Evolutionary conservation across 2,329 filamentous ascomycete species (phyloP), one percentile per base, ranked within the genome.

Genomic region (Albophoma yamanashiensis): DNA sequence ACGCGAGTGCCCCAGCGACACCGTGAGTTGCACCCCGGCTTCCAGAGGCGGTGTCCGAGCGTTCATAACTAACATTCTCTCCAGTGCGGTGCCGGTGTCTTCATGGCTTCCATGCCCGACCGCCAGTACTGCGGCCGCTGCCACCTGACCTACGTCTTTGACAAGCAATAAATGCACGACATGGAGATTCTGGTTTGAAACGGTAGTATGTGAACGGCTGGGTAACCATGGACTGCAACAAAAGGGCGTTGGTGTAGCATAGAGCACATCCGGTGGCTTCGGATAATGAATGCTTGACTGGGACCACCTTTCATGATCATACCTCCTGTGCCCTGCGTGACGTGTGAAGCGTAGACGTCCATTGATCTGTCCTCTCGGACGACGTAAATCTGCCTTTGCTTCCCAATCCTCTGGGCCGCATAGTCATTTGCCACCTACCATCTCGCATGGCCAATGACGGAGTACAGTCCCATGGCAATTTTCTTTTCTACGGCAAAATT

Each of bases 91-190:
- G 94, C 95, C 74, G 94, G 94, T 92, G 89, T 99, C 84, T 99
- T 99, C 89, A 99, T 99, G 94, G 94, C 94, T 77, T 91, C 94
- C 77, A 97, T 97, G 92, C 89, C 96, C 82, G 96, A 99, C 83
- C 91, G 94, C 78, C 95, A 99, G 83, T 96, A 97, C 89, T 96
- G 92, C 70, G 85, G 85, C 70, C 83, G 84, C 67, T 88, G 85
- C 84, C 85, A 88, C 78, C 78, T 88, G 65, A 88, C 85, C 78
- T 88, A 88, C 79, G 85, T 88, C 76, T 87, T 88, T 74, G 85
- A 87, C 78, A 86, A 88, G 81, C 79, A 80, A 72, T 82, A 81
- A 79, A 64, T 65, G 68, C 68, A 70, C 64, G 60, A 70, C 64
- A 59, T 60, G 64, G 61, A 63, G 62, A 38, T 59, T 67, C 61